Conservation (phyloP, 495 filamentous ascomycete species). For the Polyplosphaeria fusca region DNA sequence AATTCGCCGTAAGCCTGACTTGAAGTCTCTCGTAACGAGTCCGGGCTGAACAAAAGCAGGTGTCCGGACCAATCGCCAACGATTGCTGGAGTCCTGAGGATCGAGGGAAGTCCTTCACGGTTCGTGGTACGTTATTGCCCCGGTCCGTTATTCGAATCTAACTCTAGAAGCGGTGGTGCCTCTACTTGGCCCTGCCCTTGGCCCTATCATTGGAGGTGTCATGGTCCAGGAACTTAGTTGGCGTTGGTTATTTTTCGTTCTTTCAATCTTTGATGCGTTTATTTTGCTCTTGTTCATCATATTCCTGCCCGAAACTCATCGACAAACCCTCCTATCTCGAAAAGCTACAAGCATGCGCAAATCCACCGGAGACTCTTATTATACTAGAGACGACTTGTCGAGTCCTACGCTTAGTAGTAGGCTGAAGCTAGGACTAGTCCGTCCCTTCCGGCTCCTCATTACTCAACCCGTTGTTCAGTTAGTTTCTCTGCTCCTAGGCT, state of each 20-base stretch:
- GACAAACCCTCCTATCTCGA: slow-evolving; percentile 15
- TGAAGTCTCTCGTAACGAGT: neutral
- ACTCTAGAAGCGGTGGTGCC: slow-evolving; percentile 12
- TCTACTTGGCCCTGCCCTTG: slow-evolving; percentile 30
- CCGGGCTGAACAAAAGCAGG: too few species aligned
- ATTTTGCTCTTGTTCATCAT: slow-evolving; percentile 64
- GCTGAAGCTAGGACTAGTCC: slow-evolving; percentile 8
- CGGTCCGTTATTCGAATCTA: neutral
- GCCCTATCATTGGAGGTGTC: slow-evolving; percentile 41
- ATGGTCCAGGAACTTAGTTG: slow-evolving; percentile 41
- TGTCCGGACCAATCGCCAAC: slow-evolving; percentile 15
- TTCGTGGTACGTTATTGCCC: neutral
- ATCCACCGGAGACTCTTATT: slow-evolving; percentile 17
- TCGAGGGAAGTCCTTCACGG: slow-evolving; percentile 23
- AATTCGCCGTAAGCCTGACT: slow-evolving; percentile 17
- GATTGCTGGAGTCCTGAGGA: slow-evolving; percentile 18
- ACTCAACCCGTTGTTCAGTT: slow-evolving; percentile 42
- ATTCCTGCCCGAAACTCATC: slow-evolving; percentile 51
- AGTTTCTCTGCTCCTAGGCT: slow-evolving; percentile 39
- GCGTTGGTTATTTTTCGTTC: slow-evolving; percentile 38
- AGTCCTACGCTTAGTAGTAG: neutral
- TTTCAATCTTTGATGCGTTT: slow-evolving; percentile 64
- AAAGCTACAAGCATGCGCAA: slow-evolving; percentile 21
- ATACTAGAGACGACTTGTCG: slow-evolving; percentile 3
- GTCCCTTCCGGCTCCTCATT: slow-evolving; percentile 37